Evolutionary conservation across 2,329 filamentous ascomycete species (phyloP), one percentile per base, ranked within the genome.

Genomic region (Verticillium nubilum): DNA sequence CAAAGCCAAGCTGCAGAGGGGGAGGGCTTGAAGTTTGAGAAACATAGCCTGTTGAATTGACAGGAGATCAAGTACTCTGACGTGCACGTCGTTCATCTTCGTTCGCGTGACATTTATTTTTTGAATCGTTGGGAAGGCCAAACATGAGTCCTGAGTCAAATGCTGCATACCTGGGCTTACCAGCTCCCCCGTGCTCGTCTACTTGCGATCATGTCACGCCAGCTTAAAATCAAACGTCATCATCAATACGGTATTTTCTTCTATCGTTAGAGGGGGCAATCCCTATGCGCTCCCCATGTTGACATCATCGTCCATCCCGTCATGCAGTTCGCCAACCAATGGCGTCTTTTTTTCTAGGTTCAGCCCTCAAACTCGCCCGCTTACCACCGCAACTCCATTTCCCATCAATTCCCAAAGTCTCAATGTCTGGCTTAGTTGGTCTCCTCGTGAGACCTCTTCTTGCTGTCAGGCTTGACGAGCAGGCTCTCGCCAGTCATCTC

Each of bases 401-500:
- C 42, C n/a, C 19, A 25, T 7, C 42, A 23, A 23, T 23, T 23
- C 42, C 7, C 3, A 50, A 25, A 12, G 4, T 42, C 35, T 19
- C 35, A 19, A 4, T 42, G 5, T 10, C 33, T 7, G 42, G 4
- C 12, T 25, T 10, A 50, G 42, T 50, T 50, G 19, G 42, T 23
- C 42, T 50, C 19, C 1, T 23, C 42, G 19, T 50, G 42, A 50
- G 19, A 4, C 54, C 25, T 56, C 54, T 37, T 53, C 52, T 53
- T 35, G 6, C 26, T 33, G 4, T 7, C 13, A n/a, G 37, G 72
- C 85, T 92, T 96, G 70, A 92, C 78, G 67, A 99, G 81, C 70
- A 99, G 82, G 76, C 87, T 96, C 70, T 81, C 79, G 61, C 95
- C 93, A 60, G 90, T 91, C 95, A 99, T 99, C 75, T 94, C 93